Evolutionary conservation across 495 filamentous ascomycete genomes (phyloP).

Genomic region (Neurospora cerealis): DNA sequence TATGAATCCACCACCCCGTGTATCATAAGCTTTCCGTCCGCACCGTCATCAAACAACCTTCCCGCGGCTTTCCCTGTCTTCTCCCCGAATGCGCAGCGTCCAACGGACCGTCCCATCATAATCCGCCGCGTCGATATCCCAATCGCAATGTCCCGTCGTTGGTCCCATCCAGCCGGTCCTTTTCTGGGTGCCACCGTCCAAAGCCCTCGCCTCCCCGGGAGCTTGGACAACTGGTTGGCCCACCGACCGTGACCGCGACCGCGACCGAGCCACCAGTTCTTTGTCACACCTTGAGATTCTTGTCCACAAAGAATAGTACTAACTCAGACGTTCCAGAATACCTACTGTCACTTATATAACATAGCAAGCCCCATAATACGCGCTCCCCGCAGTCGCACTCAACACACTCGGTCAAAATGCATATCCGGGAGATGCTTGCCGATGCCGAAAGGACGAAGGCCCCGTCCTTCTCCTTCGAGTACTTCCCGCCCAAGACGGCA

Average conservation of each 20-base stretch:
- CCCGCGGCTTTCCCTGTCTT: not conserved
- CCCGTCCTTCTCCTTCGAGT: conserved; percentile 96
- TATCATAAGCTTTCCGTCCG: not conserved
- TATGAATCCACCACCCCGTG: not conserved
- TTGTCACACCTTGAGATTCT: not conserved
- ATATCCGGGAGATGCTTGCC: conserved; percentile 87
- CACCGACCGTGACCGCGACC: not conserved
- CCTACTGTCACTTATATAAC: not conserved
- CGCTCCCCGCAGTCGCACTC: not conserved
- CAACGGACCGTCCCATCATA: not conserved
- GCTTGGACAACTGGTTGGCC: not conserved
- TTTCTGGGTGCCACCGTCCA: not conserved
- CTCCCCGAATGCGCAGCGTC: not conserved
- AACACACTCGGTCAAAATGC: conserved; percentile 37
- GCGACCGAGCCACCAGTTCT: not conserved
- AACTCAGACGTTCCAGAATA: not conserved
- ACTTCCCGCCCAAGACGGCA: conserved; percentile 99
- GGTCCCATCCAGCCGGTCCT: not conserved
- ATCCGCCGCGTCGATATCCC: not conserved
- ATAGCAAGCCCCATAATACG: not conserved
- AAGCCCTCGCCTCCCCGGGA: not conserved
- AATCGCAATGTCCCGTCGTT: not conserved
- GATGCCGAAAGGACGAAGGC: conserved; percentile 65
- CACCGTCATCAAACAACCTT: not conserved
- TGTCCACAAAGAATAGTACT: not conserved